Base-by-base conservation (phyloP, 1,284 basidiomycete species). In the Takashimella koratensis region DNA sequence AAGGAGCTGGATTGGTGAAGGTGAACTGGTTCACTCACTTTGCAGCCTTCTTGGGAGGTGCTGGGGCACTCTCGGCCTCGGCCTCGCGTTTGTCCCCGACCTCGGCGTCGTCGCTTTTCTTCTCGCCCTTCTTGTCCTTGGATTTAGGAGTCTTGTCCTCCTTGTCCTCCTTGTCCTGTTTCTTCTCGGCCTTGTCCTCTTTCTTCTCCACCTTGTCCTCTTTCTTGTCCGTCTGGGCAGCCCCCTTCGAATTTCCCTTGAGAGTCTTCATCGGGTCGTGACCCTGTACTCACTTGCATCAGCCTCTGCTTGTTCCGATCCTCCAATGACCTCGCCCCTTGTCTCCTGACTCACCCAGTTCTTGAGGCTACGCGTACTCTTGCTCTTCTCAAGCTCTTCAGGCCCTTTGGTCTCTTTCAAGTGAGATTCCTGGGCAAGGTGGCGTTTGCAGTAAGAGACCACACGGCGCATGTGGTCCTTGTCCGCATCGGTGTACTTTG, bases 321-420 rank as follows among this genome's bases (percentile, higher is more conserved):
- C 11, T 47, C 23, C 21, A 36, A 24, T 40, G 19, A 23, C 5
- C n/a, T n/a, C n/a, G n/a, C n/a, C n/a, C n/a, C n/a, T n/a, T n/a
- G n/a, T n/a, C n/a, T n/a, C n/a, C n/a, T n/a, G n/a, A n/a, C 67
- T 45, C 42, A 69, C 70, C 71, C 71, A 73, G 55, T 73, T 73
- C 64, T 72, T 76, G 36, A 74, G 49, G 53, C 71, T 74, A 44
- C 65, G 62, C 0, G 71, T 74, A 24, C 63, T 66, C 53, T 76
- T 74, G n/a, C 65, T 66, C 58, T 71, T 57, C 47, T 68, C 68
- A 36, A 75, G 52, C 56, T 74, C 73, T 54, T 74, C 72, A n/a
- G 62, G 60, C 12, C 53, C 57, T 59, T 75, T 75, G 23, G 53
- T 57, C 25, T 72, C 58, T 52, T 74, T 76, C 55, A 76, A 49